These are phyloP conservation scores for Gossypium lobatum DNA, from an alignment of 441 rosid species.

Conservation along the genomic window DNA sequence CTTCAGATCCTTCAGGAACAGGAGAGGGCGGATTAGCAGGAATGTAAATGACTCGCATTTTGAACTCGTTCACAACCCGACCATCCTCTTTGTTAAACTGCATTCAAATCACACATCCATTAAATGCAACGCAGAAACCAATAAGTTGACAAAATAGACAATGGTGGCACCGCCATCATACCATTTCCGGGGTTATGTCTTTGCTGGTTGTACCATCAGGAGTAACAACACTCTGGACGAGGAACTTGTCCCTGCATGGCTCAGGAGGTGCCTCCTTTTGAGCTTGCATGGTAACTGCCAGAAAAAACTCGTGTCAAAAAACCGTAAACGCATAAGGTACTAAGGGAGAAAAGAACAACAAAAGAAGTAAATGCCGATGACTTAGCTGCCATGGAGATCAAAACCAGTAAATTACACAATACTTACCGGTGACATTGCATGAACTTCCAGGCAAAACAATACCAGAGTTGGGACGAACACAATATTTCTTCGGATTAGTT, in stretches of 20 bases:
- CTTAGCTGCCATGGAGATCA: slow-evolving; percentile 2
- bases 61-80: slow-evolving; percentile 59
- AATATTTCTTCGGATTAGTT: slow-evolving; percentile 77
- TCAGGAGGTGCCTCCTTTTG: slow-evolving; percentile 75
- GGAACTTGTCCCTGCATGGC: slow-evolving; percentile 94
- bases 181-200: slow-evolving; percentile 65
- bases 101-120: slow-evolving; percentile 12
- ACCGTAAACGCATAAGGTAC: neutral
- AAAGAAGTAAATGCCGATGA: neutral
- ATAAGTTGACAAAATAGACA: neutral
- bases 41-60: slow-evolving; percentile 71
- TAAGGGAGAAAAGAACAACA: neutral
- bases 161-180: slow-evolving; percentile 13
- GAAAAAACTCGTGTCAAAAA: slow-evolving; percentile 13
- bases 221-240: slow-evolving; percentile 65
- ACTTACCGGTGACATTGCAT: slow-evolving; percentile 62
- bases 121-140: neutral
- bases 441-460: slow-evolving; percentile 57
- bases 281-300: slow-evolving; percentile 86
- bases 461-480: slow-evolving; percentile 80
- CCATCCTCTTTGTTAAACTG: slow-evolving; percentile 67
- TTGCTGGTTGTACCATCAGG: slow-evolving; percentile 49
- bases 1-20: slow-evolving; percentile 79
- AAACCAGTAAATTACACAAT: neutral
- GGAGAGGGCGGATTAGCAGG: slow-evolving; percentile 78